These are phyloP conservation scores for Hypoxylon fuscum DNA, from an alignment of 495 filamentous ascomycete species.

Conservation along the genomic window DNA sequence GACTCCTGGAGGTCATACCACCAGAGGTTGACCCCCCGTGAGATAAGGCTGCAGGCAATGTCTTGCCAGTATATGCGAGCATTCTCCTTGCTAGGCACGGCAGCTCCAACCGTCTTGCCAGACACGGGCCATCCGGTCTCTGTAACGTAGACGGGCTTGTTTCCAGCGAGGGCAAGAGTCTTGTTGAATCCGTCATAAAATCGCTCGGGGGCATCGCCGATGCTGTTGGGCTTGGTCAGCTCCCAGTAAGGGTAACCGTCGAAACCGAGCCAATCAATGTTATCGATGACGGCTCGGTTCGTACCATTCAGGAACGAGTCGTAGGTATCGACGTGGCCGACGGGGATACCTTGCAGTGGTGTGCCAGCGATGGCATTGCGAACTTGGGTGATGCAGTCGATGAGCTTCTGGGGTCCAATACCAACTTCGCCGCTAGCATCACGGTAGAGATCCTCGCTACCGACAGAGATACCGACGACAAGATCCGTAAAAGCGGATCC, in stretches of 20 bases:
- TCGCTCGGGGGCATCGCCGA: conserved; percentile 63
- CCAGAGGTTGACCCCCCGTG: conserved; percentile 71
- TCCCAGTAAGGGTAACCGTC: conserved; percentile 77
- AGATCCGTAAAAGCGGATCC: conserved; percentile 67
- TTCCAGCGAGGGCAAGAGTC: conserved; percentile 64
- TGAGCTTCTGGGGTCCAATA: conserved; percentile 62
- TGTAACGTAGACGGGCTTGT: conserved; percentile 80
- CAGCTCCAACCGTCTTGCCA: conserved; percentile 65
- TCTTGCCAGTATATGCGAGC: conserved; percentile 78
- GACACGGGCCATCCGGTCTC: conserved; percentile 84
- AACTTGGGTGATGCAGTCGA: conserved; percentile 69
- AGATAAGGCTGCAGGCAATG: conserved; percentile 70
- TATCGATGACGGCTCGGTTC: conserved; percentile 70
- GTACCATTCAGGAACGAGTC: conserved; percentile 75
- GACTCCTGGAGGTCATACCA: conserved; percentile 77
- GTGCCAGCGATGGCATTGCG: conserved; percentile 65
- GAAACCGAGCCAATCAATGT: conserved; percentile 76
- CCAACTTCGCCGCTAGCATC: conserved; percentile 67
- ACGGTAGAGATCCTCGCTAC: conserved; percentile 85
- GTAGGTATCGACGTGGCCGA: conserved; percentile 91
- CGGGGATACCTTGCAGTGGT: conserved; percentile 56
- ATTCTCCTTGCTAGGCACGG: conserved; percentile 67
- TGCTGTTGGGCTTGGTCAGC: conserved; percentile 68
- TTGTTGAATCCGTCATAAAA: conserved; percentile 68
- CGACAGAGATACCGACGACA: conserved; percentile 81